These are phyloP conservation scores for Cerrena zonata DNA, from an alignment of 1,284 basidiomycete genomes.

Conservation along the genomic window DNA sequence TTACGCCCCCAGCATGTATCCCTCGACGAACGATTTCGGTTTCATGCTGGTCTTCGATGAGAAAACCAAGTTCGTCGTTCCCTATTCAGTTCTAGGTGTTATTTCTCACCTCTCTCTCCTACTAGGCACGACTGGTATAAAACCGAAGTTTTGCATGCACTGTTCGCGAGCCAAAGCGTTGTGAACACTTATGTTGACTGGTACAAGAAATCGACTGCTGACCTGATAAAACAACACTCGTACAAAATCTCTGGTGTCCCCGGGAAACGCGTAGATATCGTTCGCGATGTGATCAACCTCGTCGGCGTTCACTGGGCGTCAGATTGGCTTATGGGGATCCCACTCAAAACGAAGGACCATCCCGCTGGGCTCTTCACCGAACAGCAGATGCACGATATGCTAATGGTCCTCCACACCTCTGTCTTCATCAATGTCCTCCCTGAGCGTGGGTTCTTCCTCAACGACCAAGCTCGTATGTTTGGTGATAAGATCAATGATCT, in stretches of 20 bases:
- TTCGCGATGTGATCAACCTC: conserved; percentile 67
- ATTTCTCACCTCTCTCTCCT: too few species aligned
- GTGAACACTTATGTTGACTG: conserved; percentile 26
- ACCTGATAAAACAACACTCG: conserved; percentile 36
- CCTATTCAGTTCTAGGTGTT: too few species aligned
- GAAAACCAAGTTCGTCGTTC: conserved; percentile 21
- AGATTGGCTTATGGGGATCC: conserved; percentile 53
- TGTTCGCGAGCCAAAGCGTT: conserved; percentile 19
- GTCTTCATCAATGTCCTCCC: conserved; percentile 54
- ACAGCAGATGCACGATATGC: conserved; percentile 40
- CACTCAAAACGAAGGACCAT: conserved; percentile 49
- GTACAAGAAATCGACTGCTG: conserved; percentile 34
- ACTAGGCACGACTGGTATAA: conserved; percentile 14
- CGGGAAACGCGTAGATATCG: conserved; percentile 54
- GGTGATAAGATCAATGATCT: conserved; percentile 36
- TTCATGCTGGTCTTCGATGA: conserved; percentile 30
- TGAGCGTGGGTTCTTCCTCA: conserved; percentile 54
- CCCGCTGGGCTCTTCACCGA: conserved; percentile 45
- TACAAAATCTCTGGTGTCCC: conserved; percentile 27
- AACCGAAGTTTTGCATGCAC: conserved; percentile 15
- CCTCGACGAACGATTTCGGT: conserved; percentile 26
- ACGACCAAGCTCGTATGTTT: conserved; percentile 39
- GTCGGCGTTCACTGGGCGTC: conserved; percentile 63
- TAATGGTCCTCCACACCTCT: conserved; percentile 47
- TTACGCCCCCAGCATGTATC: conserved; percentile 23